Base-by-base conservation (phyloP, 345 rosid species). In the Eucalyptus urophylla region DNA sequence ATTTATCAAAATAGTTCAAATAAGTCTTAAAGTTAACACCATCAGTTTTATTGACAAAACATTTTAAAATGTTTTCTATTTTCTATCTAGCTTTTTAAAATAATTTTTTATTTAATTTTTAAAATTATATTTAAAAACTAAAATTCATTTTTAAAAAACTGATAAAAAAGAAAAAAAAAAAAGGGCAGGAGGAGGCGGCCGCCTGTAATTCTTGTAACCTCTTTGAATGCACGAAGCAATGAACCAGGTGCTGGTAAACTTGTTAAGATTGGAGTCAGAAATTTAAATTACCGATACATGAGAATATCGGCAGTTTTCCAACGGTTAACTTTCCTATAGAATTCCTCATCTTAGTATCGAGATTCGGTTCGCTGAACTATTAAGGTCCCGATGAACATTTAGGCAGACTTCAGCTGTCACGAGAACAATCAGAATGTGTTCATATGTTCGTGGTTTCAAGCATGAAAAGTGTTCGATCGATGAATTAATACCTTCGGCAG, bases 11-110 rank as follows among this genome's bases (percentile, higher is more conserved):
- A 49, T 49, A 0, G 0, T 49, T 49, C 13, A 49, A 49, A 14
- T 49, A 14, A 12, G 1, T 1, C 0, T 2, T 47, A 47, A 47
- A 47, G 13, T 47, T 47, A 47, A 0, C 1, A 49, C 5, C 6
- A 6, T 49, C 5, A 12, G 0, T 12, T 11, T 47, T 47, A 47
- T 11, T 47, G 2, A 47, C 5, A 1, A 13, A 49, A 49, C 6
- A 49, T 49, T 49, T 49, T 49, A 13, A 49, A 49, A 1, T 49
- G 2, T 49, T 49, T 49, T 43, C 13, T 49, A 13, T 13, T 49
- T 49, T 49, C 6, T 49, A 49, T 0, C 6, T 49, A 2, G 2
- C 15, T 13, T 49, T 49, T 49, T 49, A 13, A 49, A 49, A 49
- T 13, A 49, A 13, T 49, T 49, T 49, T 49, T 49, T 49, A 13